Conservation (phyloP, 352 stramenopile species). For the Globisporangium nagaii region DNA sequence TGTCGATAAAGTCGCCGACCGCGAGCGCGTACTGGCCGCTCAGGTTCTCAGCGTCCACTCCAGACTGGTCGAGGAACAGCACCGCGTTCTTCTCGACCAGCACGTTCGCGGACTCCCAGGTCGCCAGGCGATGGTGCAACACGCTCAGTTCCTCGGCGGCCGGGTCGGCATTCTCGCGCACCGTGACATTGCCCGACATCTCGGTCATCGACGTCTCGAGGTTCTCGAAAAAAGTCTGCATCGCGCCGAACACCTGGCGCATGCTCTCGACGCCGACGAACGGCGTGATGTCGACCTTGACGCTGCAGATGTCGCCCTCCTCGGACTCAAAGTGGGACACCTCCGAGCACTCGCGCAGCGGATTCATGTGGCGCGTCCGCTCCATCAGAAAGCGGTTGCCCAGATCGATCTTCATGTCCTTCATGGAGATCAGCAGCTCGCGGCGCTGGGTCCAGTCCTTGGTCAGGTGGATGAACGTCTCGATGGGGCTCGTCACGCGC, state of each 20-base stretch:
- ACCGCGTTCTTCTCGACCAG: conserved; percentile 6
- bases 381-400: conserved; percentile 26
- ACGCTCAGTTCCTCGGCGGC: neutral
- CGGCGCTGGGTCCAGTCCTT: conserved; percentile 25
- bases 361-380: conserved; percentile 17
- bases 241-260: conserved; percentile 24
- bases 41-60: neutral
- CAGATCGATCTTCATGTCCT: conserved; percentile 25
- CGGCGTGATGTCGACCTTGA: conserved; percentile 35
- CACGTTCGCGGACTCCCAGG: neutral
- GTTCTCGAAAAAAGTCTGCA: neutral
- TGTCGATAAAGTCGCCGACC: conserved; percentile 6
- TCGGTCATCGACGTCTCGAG: conserved; percentile 42
- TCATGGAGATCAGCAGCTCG: conserved; percentile 17
- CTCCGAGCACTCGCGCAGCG: conserved; percentile 25
- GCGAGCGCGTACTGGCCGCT: conserved; percentile 3
- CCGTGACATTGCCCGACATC: conserved; percentile 29
- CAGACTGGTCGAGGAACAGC: conserved; percentile 11
- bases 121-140: conserved; percentile 4
- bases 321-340: conserved; percentile 21
- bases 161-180: conserved; percentile 26
- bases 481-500: conserved; percentile 18
- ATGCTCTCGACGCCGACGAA: conserved; percentile 21
- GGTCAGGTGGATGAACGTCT: conserved; percentile 38
- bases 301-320: conserved; percentile 22